Percentiles rank a stretch among this genome's conserved stretches.
Evolutionary conservation across 2,329 filamentous ascomycete genomes (phyloP).

Genomic region (Pseudocercospora cruenta): DNA sequence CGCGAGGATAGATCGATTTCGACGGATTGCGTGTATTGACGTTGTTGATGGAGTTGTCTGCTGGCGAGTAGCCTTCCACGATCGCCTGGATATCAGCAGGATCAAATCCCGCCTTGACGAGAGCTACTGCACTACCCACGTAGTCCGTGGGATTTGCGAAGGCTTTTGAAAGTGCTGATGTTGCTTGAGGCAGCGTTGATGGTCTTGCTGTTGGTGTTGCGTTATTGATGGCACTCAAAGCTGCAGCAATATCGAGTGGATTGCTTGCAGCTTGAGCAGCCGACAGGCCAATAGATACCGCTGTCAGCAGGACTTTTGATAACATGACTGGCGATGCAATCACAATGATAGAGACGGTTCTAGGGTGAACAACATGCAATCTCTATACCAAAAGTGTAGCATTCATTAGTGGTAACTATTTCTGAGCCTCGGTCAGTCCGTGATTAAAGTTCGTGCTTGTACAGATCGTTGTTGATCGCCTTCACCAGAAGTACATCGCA

Average conservation of each 20-base stretch:
- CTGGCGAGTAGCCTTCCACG: constrained; percentile 18
- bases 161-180: background rate
- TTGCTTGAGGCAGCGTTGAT: constrained; percentile 13
- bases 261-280: background rate
- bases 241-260: background rate
- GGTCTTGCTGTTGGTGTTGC: background rate
- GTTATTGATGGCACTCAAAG: background rate
- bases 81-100: constrained; percentile 21
- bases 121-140: constrained; percentile 3
- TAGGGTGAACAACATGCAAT: too few relatives aligned
- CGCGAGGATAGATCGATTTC: constrained; percentile 44
- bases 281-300: background rate
- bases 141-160: constrained; percentile 6
- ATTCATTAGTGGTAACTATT: too few relatives aligned
- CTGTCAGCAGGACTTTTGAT: background rate
- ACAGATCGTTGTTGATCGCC: background rate
- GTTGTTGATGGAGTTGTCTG: constrained; percentile 34
- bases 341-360: too few relatives aligned
- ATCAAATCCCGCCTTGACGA: constrained; percentile 14
- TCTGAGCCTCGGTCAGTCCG: background rate
- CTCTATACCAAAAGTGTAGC: too few relatives aligned
- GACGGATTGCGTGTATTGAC: constrained; percentile 32
- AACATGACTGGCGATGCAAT: background rate
- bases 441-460: background rate
- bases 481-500: background rate